Evolutionary conservation across 1,139 yeast species (phyloP), one percentile per base, ranked within the genome.

Genomic region (Hansenula lynferdii): DNA sequence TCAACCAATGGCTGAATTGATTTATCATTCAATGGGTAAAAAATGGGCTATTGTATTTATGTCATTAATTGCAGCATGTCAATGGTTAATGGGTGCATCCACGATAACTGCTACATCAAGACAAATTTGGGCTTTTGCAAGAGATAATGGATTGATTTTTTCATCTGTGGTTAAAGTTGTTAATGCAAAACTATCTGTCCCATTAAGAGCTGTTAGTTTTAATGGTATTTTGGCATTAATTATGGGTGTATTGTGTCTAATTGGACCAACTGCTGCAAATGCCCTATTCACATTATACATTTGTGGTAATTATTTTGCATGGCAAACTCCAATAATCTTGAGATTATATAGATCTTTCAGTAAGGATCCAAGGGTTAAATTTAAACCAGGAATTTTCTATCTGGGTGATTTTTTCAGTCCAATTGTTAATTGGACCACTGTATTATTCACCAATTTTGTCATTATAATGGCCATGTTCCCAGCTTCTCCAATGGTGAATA

Each of bases 11-110:
- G 87, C 92, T 12, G 87, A 80, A 59, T 69, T 83, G 38, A 67
- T 80, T 43, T 71, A 65, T 52, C 81, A 83, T 56, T 71, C 81
- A 1, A 64, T 83, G 41, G 92, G 92, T 29, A 77, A 76, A 53
- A 65, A 69, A 36, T 82, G 89, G 86, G 80, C 87, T 2, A 64
- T 79, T 44, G 81, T 80, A 0, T 74, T 81, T 39, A 77, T 79
- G 81, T 55, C 75, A 1, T 55, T 78, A 35, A 75, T 77, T 51
- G 77, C 81, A 2, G 60, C 69, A 48, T 80, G 82, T 37, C 85
- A 78, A 57, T 79, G 73, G 59, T 56, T 78, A 37, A 82, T 82
- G 86, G 87, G 86, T 6, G 67, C 76, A 14, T 72, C 80, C 1
- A 67, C 74, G 23, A 56, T 70, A 30, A 68, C 72, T 17, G 77